phyloP scores from a whole-genome alignment of 73 alveolate species.

The Symbiodinium pilosum region DNA sequence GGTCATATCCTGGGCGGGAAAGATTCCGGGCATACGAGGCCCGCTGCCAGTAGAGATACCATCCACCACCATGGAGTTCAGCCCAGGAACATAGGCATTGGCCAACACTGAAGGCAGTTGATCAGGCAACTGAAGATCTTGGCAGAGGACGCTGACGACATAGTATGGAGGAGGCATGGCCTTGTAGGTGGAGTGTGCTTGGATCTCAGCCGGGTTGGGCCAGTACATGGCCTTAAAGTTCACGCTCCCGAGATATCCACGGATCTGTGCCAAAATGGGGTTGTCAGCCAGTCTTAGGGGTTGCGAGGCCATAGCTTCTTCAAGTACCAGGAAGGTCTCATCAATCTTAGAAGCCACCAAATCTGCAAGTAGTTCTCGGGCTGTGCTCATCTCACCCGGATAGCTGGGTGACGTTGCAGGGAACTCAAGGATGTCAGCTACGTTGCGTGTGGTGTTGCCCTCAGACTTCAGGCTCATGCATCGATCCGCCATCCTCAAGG shows the following conservation, averaged over 20 bases:
- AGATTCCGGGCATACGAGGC: not conserved
- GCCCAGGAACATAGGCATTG: not conserved
- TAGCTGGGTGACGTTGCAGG: not conserved
- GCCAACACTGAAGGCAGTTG: not conserved
- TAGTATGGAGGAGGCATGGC: not conserved
- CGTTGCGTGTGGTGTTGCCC: not conserved
- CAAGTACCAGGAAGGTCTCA: not conserved
- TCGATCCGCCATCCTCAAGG: not conserved
- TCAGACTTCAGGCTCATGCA: slow-evolving; percentile 20
- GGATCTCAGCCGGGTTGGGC: not conserved
- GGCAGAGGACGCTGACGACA: not conserved
- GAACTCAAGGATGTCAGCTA: slow-evolving; percentile 14
- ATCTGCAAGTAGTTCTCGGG: not conserved
- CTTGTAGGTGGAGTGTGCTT: not conserved
- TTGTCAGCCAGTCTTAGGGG: not conserved
- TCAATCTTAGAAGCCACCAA: not conserved
- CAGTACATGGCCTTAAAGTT: not conserved
- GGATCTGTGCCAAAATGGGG: not conserved
- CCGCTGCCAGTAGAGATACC: not conserved
- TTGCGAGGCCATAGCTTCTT: not conserved
- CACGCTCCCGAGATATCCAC: not conserved
- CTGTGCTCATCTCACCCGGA: not conserved
- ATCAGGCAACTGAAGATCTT: not conserved
- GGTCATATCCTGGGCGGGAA: not conserved
- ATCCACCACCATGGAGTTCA: slow-evolving; percentile 1